Percentiles rank a stretch among this genome's conserved stretches.
These are phyloP conservation scores for Berberis thunbergii DNA, from an alignment of 164 flowering plant species.

Conservation along the genomic window DNA sequence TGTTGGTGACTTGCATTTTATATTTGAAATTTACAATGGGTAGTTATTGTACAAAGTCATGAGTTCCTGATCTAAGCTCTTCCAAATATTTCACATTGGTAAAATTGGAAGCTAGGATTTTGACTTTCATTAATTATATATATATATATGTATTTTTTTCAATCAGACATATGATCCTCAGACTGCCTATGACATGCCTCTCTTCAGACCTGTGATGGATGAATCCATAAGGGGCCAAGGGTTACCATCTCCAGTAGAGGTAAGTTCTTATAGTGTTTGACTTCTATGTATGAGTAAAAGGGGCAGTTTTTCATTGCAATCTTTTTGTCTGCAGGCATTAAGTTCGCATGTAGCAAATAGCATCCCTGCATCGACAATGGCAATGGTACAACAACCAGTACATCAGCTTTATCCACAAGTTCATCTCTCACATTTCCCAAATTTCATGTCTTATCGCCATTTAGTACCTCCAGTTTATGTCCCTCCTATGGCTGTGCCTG, in stretches of 20 bases:
- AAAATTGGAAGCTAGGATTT: too few relatives aligned
- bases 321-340: constrained; percentile 35
- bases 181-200: constrained; percentile 58
- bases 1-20: too few relatives aligned
- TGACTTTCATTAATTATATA: neutral
- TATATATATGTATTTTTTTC: neutral
- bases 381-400: constrained; percentile 62
- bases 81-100: too few relatives aligned
- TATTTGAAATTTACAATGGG: too few relatives aligned
- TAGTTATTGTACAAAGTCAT: too few relatives aligned
- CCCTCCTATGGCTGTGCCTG: constrained; percentile 90
- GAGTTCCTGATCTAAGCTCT: too few relatives aligned
- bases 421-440: constrained; percentile 74
- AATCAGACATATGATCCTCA: constrained; percentile 72
- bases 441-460: constrained; percentile 82
- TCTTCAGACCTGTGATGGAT: constrained; percentile 61
- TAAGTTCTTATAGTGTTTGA: constrained; percentile 11
- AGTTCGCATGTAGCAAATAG: constrained; percentile 44
- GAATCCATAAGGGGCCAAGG: constrained; percentile 60
- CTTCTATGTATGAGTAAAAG: neutral
- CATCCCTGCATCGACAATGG: constrained; percentile 50
- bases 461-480: constrained; percentile 76
- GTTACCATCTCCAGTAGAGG: constrained; percentile 73
- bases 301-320: neutral
- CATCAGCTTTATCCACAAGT: constrained; percentile 87